Evolutionary conservation across 2,329 filamentous ascomycete genomes (phyloP).

Genomic region (Metarhizium robertsii): DNA sequence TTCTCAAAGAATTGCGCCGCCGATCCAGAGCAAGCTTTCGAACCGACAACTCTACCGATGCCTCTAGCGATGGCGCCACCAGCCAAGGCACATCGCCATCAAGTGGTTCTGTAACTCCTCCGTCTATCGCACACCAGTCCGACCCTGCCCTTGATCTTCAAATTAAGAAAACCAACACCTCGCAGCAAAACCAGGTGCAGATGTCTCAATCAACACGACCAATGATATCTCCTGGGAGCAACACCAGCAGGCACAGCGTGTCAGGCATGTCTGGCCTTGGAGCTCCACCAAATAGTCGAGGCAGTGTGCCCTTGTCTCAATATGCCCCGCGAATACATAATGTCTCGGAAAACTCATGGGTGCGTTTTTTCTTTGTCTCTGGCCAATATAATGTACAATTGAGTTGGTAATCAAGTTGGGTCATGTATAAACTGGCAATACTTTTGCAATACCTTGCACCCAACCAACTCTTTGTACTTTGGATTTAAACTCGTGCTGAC

Average conservation of each 20-base stretch:
- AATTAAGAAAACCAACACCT: conserved; percentile 33
- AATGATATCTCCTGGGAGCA: conserved; percentile 25
- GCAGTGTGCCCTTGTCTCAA: conserved; percentile 56
- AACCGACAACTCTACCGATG: conserved; percentile 52
- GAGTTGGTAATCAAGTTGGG: no score
- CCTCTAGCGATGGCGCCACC: conserved; percentile 48
- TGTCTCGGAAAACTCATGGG: conserved; percentile 75
- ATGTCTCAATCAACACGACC: conserved; percentile 23
- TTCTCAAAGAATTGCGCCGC: conserved; percentile 68
- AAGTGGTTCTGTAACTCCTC: conserved; percentile 65
- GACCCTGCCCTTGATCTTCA: conserved; percentile 56
- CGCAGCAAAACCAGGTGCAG: conserved; percentile 9
- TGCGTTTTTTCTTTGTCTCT: conserved; percentile 33
- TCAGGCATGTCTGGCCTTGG: conserved; percentile 54
- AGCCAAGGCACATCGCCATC: conserved; percentile 52
- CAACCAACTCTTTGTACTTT: not conserved
- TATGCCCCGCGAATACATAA: conserved; percentile 76
- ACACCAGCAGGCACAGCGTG: conserved; percentile 52
- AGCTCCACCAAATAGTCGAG: conserved; percentile 44
- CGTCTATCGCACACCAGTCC: conserved; percentile 59
- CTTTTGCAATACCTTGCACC: not conserved
- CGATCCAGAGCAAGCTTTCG: conserved; percentile 68
- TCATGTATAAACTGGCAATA: no score
- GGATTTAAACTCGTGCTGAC: conserved; percentile 11
- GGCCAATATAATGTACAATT: no score